Evolutionary conservation across 257 asterid species (phyloP).

Genomic region (Linaria vulgaris): DNA sequence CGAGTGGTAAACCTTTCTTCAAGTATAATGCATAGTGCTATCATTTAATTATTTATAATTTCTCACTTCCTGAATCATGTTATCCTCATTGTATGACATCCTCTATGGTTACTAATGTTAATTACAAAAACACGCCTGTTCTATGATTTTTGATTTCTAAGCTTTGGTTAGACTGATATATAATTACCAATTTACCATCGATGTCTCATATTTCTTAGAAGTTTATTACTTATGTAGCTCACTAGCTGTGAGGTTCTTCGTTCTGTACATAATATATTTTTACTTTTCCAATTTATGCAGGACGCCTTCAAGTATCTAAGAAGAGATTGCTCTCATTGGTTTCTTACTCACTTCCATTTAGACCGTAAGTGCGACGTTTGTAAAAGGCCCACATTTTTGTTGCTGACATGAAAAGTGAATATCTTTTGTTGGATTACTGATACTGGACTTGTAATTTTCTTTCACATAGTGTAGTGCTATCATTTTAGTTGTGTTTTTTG

Average conservation of each 20-base stretch:
- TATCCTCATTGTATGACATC: not conserved
- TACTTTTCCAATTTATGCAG: conserved; percentile 47
- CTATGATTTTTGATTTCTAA: not conserved
- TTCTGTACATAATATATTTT: conserved; percentile 3
- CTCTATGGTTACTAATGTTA: not conserved
- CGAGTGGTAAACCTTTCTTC: conserved; percentile 58
- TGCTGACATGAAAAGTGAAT: too few relatives aligned
- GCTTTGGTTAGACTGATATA: not conserved
- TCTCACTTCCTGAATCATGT: conserved; percentile 4
- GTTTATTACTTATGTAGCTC: too few relatives aligned
- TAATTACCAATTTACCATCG: too few relatives aligned
- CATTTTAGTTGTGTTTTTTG: not conserved
- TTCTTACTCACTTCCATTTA: conserved; percentile 89
- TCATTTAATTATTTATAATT: conserved; percentile 7
- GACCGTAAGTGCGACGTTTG: conserved; percentile 74
- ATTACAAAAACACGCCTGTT: not conserved
- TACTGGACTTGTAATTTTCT: too few relatives aligned
- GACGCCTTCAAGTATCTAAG: conserved; percentile 85
- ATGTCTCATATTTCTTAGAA: too few relatives aligned
- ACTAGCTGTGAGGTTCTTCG: not conserved
- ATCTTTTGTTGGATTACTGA: too few relatives aligned
- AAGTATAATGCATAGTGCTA: not conserved
- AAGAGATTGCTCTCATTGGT: conserved; percentile 93
- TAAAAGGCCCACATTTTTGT: not conserved
- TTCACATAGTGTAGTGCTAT: too few relatives aligned